phyloP scores from a whole-genome alignment of 2,329 filamentous ascomycete species.

The Alternaria arborescens region DNA sequence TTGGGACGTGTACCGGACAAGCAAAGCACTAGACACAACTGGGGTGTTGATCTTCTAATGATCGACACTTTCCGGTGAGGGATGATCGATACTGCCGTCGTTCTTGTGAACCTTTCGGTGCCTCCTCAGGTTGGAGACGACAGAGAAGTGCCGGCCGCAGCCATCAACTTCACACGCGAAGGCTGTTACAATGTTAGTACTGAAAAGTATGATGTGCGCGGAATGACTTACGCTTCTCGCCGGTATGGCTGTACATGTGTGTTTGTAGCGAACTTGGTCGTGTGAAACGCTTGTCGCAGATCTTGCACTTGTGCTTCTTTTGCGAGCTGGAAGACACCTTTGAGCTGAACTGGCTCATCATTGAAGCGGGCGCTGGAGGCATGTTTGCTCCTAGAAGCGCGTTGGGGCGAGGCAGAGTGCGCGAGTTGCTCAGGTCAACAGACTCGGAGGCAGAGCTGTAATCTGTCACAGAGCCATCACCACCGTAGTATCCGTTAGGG shows the following conservation, averaged over 20 bases:
- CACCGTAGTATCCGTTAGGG: conserved; percentile 81
- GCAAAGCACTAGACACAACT: conserved; percentile 11
- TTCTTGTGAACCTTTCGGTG: conserved; percentile 97
- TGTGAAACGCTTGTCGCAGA: conserved; percentile 97
- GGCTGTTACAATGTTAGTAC: conserved; percentile 62
- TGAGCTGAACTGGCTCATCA: conserved; percentile 99
- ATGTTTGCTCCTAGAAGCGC: conserved; percentile 68
- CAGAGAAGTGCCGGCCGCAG: conserved; percentile 94
- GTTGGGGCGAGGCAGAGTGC: conserved; percentile 83
- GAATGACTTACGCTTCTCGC: conserved; percentile 86
- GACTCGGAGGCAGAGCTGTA: conserved; percentile 91
- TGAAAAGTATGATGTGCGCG: neutral
- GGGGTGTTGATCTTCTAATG: conserved; percentile 31
- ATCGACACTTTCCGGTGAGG: conserved; percentile 58
- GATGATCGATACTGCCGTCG: conserved; percentile 60
- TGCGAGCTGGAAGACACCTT: conserved; percentile 95
- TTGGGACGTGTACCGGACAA: conserved; percentile 15
- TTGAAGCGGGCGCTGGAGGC: conserved; percentile 88
- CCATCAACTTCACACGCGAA: conserved; percentile 95
- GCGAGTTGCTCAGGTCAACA: conserved; percentile 79
- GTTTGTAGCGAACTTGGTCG: conserved; percentile 93
- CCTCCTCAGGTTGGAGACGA: conserved; percentile 92
- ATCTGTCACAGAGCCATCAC: conserved; percentile 84
- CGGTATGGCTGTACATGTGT: conserved; percentile 98
- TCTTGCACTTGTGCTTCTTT: conserved; percentile 99